These are phyloP conservation scores for Cenococcum geophilum DNA, from an alignment of 495 filamentous ascomycete genomes.

Conservation along the genomic window DNA sequence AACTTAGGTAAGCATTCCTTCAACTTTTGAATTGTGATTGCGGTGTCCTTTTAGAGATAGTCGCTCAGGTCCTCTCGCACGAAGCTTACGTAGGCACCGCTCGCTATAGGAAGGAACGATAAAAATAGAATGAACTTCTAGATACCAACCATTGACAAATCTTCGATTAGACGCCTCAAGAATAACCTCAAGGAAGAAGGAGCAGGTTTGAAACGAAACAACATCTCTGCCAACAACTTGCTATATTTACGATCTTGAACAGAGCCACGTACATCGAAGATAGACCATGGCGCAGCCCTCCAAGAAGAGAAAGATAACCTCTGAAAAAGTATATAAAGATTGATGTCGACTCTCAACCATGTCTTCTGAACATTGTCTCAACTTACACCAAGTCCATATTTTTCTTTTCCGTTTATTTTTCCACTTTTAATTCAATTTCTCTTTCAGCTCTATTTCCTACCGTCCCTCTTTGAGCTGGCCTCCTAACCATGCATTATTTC, in stretches of 20 bases:
- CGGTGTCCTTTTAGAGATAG: neutral
- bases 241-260: neutral
- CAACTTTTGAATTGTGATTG: neutral
- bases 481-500: neutral
- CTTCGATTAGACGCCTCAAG: neutral
- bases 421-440: too few species aligned
- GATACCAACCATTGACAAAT: neutral
- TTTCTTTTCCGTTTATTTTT: neutral
- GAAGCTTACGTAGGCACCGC: neutral
- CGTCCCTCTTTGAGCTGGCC: too few species aligned
- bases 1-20: neutral
- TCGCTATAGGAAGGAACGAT: neutral
- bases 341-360: neutral
- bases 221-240: neutral
- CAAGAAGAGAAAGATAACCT: neutral
- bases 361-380: neutral
- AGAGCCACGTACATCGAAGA: neutral
- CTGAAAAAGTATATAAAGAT: neutral
- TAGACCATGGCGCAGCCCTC: neutral
- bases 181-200: neutral
- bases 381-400: neutral
- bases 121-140: neutral
- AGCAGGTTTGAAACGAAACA: neutral
- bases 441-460: too few species aligned
- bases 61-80: neutral